phyloP scores from a whole-genome alignment of 2,329 filamentous ascomycete genomes.

The Dothidotthia symphoricarpi region DNA sequence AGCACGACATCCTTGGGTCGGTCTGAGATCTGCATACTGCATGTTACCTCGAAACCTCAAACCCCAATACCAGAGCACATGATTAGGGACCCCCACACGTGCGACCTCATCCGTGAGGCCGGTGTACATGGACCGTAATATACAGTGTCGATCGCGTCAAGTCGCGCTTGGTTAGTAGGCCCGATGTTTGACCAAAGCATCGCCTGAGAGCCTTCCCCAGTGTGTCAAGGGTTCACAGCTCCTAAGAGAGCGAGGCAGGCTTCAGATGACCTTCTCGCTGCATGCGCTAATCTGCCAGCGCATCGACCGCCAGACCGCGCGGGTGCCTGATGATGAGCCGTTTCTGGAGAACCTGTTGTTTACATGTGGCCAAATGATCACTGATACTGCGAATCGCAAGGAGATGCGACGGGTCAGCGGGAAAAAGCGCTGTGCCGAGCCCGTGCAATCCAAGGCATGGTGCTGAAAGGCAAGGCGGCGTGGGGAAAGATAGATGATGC shows the following conservation, averaged over 20 bases:
- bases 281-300: constrained; percentile 41
- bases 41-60: constrained; percentile 35
- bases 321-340: constrained; percentile 36
- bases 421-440: constrained; percentile 15
- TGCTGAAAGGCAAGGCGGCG: constrained; percentile 12
- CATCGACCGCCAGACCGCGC: constrained; percentile 39
- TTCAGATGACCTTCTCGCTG: constrained; percentile 37
- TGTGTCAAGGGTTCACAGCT: constrained; percentile 26
- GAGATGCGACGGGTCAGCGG: constrained; percentile 2
- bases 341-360: constrained; percentile 25
- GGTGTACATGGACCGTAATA: constrained; percentile 1
- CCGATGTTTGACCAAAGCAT: too few species aligned
- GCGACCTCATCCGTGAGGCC: constrained; percentile 35
- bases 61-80: constrained; percentile 31
- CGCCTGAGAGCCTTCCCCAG: too few species aligned
- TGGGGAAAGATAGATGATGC: constrained; percentile 1
- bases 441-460: constrained; percentile 20
- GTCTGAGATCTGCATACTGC: constrained; percentile 12
- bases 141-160: too few species aligned
- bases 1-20: constrained; percentile 15
- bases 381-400: constrained; percentile 13
- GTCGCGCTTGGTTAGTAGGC: too few species aligned
- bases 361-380: constrained; percentile 32
- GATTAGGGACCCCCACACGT: too few species aligned
- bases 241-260: constrained; percentile 21